These are phyloP conservation scores for Salix koriyanagi DNA, from an alignment of 345 rosid genomes.

Conservation along the genomic window DNA sequence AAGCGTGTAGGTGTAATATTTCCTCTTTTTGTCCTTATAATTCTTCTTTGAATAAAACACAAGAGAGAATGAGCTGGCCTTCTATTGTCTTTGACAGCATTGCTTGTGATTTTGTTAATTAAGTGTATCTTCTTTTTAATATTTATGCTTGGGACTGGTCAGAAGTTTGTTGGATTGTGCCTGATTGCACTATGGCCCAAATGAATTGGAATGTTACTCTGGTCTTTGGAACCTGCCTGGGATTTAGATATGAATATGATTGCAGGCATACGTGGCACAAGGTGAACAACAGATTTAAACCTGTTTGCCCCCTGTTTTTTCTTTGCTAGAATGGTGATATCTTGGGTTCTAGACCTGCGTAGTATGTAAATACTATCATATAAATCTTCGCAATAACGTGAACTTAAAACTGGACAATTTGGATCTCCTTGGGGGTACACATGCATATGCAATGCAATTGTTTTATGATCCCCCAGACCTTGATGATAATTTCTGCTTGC, in stretches of 20 bases:
- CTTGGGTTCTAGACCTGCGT: background rate
- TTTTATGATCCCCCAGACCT: background rate
- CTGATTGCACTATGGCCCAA: background rate
- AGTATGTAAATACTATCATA: background rate
- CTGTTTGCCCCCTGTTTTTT: background rate
- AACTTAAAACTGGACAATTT: background rate
- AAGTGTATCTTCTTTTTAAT: background rate
- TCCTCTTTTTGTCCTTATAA: background rate
- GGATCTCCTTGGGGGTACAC: background rate
- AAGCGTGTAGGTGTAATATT: background rate
- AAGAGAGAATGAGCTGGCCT: background rate
- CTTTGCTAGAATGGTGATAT: background rate
- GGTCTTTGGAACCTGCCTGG: background rate
- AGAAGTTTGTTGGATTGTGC: background rate
- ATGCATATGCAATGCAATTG: background rate
- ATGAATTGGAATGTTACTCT: background rate
- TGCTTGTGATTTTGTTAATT: background rate
- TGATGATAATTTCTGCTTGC: background rate
- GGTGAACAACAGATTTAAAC: background rate
- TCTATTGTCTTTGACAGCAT: background rate
- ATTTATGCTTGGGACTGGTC: background rate
- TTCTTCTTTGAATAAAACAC: background rate
- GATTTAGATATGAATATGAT: background rate
- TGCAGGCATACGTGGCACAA: background rate
- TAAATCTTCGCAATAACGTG: background rate